Evolutionary conservation across 495 filamentous ascomycete genomes (phyloP), one percentile per base, ranked within the genome.

Genomic region (Aspergillus haitiensis): DNA sequence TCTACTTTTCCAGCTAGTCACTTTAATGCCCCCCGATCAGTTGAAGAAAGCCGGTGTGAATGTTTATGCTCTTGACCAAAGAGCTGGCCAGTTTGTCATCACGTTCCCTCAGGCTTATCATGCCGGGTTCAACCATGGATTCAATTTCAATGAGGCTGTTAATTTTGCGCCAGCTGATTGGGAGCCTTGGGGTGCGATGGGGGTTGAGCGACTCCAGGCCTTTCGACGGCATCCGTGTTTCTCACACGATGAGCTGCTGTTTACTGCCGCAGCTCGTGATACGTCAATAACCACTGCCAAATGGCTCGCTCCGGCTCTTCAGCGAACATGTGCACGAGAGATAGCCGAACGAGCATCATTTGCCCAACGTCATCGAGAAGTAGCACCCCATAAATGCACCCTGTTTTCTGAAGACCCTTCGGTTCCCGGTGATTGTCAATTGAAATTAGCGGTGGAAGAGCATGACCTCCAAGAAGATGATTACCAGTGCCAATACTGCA

Each of bases 101-200:
- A 99, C 94, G 0, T 96, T 95, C 67, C 91, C 91, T 4, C 89
- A 95, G 66, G 91, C 91, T 6, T 96, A 96, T 63, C 91, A 95
- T 72, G 91, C 91, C 8, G 91, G 91, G 0, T 96, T 96, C 75
- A 99, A 96, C 67, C 95, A 89, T 70, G 94, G 88, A 7, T 98
- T 99, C 81, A 99, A 99, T 69, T 97, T 98, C 77, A 99, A 99
- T 60, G 94, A 99, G 70, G 94, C 94, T 2, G 94, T 99, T 58
- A 99, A 99, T 70, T 98, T 99, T 72, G 95, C 94, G 3, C 94
- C 94, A 10, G 78, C 76, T n/a, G 94, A 98, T 69, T 99, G 94
- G 94, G 94, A 98, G 68, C 93, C 91, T 0, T 94, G 85, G 75
- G 94, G 94, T 6, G 89, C 93, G 60, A 79, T 84, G 42, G 93